phyloP scores from a whole-genome alignment of 768 basidiomycete genomes.

The Mrakia hoshinonis region DNA sequence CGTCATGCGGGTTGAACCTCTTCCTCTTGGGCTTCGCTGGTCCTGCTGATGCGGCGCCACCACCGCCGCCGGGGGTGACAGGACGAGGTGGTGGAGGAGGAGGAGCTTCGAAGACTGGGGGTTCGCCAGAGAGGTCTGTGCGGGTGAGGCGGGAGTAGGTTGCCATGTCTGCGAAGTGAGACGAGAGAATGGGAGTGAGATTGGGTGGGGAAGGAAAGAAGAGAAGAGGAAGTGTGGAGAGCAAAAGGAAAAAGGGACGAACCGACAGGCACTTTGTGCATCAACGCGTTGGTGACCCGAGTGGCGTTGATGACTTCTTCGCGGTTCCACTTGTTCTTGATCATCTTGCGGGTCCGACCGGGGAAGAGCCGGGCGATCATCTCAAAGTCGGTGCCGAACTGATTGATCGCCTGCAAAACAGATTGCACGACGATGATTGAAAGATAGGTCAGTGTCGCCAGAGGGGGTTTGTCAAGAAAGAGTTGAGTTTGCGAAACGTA shows the following conservation, averaged over 20 bases:
- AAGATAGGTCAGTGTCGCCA: not conserved
- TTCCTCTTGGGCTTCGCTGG: constrained; percentile 16
- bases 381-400: constrained; percentile 89
- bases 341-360: constrained; percentile 74
- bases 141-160: constrained; percentile 23
- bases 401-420: constrained; percentile 64
- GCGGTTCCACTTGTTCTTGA: constrained; percentile 85
- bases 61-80: too few species aligned
- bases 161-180: constrained; percentile 10
- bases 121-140: constrained; percentile 24
- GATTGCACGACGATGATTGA: constrained; percentile 19
- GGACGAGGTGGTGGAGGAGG: not conserved
- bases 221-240: not conserved
- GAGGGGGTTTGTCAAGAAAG: not conserved
- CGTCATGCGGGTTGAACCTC: constrained; percentile 9
- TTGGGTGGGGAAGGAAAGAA: not conserved
- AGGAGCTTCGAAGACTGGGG: constrained; percentile 16
- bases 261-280: constrained; percentile 47
- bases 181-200: not conserved
- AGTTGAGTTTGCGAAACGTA: constrained; percentile 43
- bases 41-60: not conserved
- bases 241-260: not conserved
- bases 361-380: constrained; percentile 78
- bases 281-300: constrained; percentile 67
- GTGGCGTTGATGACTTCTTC: constrained; percentile 74